Evolutionary conservation across 148 eudicot genomes (phyloP), one percentile per base, ranked within the genome.

Genomic region (Silene uniflora): DNA sequence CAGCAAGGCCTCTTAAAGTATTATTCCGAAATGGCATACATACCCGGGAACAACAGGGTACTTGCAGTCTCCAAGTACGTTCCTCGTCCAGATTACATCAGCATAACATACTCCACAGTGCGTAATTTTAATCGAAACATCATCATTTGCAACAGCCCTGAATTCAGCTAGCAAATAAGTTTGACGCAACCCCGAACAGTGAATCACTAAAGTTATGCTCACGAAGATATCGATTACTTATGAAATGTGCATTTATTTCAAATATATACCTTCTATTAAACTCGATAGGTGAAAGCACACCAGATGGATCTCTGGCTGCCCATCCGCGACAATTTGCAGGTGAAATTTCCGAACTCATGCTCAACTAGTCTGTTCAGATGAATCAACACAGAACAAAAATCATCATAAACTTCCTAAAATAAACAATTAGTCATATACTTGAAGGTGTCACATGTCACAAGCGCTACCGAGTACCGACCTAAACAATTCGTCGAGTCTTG

Each of bases 11-110:
- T 35, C 6, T 35, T 35, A 35, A 13, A 47, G 10, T 46, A 46
- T 6, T 46, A 44, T 47, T 24, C 12, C 22, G 18, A 47, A 60
- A 56, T 32, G 69, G 72, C 55, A 49, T 65, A 76, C 85, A 60
- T 86, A 93, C 97, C 98, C 97, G 2, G 97, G 98, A 67, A 91
- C 97, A 25, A 93, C 63, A 39, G 98, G 98, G 77, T 94, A 94
- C 78, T 76, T 91, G 8, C 95, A 76, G 69, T 82, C 84, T 39
- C 84, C 86, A 62, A 62, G 52, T 44, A 55, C 9, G 76, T 89
- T 91, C 76, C 86, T 87, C 3, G 96, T 87, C 96, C 97, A 90
- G 23, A 62, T 60, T 70, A 94, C 93, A 84, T 91, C 98, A 70
- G 96, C 98, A 80, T 87, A 94, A 80, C 97, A 94, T 25, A 94